Evolutionary conservation across 1,284 basidiomycete genomes (phyloP).

Genomic region (Heterobasidion annosum): DNA sequence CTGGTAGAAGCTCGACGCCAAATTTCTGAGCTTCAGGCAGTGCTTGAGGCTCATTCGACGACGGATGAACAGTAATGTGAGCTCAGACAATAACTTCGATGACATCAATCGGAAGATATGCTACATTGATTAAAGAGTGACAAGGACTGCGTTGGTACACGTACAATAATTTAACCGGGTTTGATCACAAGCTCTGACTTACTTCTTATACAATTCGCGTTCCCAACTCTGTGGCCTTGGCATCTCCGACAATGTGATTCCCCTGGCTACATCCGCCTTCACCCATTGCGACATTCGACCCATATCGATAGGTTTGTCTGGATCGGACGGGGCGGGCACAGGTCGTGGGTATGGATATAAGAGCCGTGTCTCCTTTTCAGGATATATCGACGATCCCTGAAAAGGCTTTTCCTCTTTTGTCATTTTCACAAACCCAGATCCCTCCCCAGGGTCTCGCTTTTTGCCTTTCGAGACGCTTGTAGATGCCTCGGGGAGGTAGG

Average conservation of each 20-base stretch:
- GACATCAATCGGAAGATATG: too few relatives aligned
- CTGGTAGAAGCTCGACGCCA: conserved; percentile 15
- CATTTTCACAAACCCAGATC: neutral
- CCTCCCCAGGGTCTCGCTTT: neutral
- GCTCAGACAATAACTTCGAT: conserved; percentile 5
- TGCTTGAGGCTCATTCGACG: conserved; percentile 3
- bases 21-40: conserved; percentile 25
- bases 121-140: too few relatives aligned
- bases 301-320: conserved; percentile 47
- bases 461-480: conserved; percentile 2
- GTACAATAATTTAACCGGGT: too few relatives aligned
- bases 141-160: too few relatives aligned
- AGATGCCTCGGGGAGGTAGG: neutral
- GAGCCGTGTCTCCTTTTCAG: conserved; percentile 4
- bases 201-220: neutral
- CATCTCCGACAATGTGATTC: neutral
- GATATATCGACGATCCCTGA: neutral
- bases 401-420: neutral
- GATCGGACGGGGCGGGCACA: conserved; percentile 32
- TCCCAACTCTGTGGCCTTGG: neutral
- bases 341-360: conserved; percentile 20
- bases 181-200: neutral
- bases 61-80: neutral
- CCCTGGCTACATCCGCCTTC: conserved; percentile 21
- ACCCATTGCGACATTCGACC: conserved; percentile 48